These are phyloP conservation scores for Lipomyces anomalus DNA, from an alignment of 805 yeast genomes.

Conservation along the genomic window DNA sequence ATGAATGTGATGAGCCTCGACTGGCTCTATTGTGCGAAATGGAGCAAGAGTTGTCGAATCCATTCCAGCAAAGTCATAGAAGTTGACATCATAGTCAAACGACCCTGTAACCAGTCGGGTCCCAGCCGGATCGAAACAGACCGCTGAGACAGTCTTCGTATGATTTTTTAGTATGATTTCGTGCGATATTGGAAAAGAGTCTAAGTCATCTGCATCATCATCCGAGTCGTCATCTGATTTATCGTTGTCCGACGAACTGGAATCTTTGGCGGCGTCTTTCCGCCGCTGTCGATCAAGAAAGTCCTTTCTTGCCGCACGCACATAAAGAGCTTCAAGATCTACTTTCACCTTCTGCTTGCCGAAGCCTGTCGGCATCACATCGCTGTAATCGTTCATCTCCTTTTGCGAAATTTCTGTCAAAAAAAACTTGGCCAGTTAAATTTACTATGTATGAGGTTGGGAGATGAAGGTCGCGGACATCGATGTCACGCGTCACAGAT, in stretches of 20 bases:
- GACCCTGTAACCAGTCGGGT: slow-evolving; percentile 30
- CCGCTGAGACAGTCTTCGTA: slow-evolving; percentile 22
- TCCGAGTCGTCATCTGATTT: slow-evolving; percentile 23
- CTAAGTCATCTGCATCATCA: slow-evolving; percentile 31
- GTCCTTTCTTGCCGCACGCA: slow-evolving; percentile 9
- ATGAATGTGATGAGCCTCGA: slow-evolving; percentile 27
- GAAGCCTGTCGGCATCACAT: slow-evolving; percentile 20
- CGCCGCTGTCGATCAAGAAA: slow-evolving; percentile 3
- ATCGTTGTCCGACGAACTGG: slow-evolving; percentile 5
- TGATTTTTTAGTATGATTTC: slow-evolving; percentile 27
- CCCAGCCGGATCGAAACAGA: slow-evolving; percentile 30
- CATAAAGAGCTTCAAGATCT: slow-evolving; percentile 9
- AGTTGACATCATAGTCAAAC: slow-evolving; percentile 28
- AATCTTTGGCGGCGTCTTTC: slow-evolving; percentile 1
- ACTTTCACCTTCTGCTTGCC: slow-evolving; percentile 13
- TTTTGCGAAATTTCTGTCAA: no score
- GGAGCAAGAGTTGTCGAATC: slow-evolving; percentile 26
- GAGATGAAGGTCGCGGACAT: no score
- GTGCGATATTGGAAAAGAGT: slow-evolving; percentile 37
- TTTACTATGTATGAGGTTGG: no score
- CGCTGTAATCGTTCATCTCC: neutral
- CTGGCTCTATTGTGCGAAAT: slow-evolving; percentile 28
- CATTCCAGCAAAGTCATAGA: slow-evolving; percentile 36
- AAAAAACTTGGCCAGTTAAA: no score
- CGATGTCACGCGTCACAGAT: no score